Conservation (phyloP, 495 filamentous ascomycete species). For the Lichenothelia convexa region DNA sequence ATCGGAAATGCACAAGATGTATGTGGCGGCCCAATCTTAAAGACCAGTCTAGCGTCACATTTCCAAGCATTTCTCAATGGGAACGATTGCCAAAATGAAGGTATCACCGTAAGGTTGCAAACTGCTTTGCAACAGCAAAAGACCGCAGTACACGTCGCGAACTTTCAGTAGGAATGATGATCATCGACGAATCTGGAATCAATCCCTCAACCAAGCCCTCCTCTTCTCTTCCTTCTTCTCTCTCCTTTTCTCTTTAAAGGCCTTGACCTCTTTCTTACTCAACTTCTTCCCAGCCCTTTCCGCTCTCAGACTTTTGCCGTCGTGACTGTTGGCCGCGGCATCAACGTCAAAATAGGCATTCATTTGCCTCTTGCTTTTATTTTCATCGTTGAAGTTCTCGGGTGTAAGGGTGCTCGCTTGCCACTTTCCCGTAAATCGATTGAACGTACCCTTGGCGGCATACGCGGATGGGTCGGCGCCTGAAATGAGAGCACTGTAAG, state of each 20-base stretch:
- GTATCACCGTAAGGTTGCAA: too few species aligned
- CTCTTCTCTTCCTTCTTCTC: slow-evolving; percentile 88
- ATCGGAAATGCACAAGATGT: too few species aligned
- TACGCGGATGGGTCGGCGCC: slow-evolving; percentile 27
- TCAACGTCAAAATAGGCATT: slow-evolving; percentile 96
- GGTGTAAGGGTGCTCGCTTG: slow-evolving; percentile 45
- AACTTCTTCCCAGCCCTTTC: slow-evolving; percentile 81
- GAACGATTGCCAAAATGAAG: too few species aligned
- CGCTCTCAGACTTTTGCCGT: slow-evolving; percentile 79
- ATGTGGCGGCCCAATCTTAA: too few species aligned
- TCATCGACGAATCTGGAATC: too few species aligned
- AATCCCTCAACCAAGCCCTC: slow-evolving; percentile 80
- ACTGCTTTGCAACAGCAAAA: too few species aligned
- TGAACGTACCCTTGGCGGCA: slow-evolving; percentile 56
- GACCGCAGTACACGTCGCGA: too few species aligned
- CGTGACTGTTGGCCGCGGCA: slow-evolving; percentile 81
- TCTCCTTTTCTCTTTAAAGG: slow-evolving; percentile 49
- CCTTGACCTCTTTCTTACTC: slow-evolving; percentile 61
- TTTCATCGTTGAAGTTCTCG: slow-evolving; percentile 70
- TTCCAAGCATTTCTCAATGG: too few species aligned
- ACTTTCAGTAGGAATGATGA: too few species aligned
- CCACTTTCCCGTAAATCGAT: slow-evolving; percentile 80
- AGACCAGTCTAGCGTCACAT: too few species aligned
- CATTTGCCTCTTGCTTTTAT: slow-evolving; percentile 78
- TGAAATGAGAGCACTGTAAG: slow-evolving; percentile 2